These are phyloP conservation scores for Parathielavia hyrcaniae DNA, from an alignment of 495 filamentous ascomycete genomes.

Conservation along the genomic window DNA sequence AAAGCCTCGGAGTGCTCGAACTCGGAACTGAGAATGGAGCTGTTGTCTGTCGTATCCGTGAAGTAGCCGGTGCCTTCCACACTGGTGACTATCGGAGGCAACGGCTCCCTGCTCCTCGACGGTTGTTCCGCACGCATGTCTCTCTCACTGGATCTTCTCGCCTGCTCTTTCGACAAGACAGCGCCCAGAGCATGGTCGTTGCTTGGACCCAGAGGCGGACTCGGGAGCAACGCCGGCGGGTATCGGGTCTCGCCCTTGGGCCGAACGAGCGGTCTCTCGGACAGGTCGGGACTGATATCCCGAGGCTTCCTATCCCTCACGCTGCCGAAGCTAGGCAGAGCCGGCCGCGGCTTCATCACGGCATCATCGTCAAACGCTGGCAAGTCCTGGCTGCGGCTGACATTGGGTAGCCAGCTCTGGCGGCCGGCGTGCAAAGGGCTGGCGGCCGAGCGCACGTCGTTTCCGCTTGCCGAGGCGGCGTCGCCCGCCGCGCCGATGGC, in stretches of 20 bases:
- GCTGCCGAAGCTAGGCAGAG: conserved; percentile 79
- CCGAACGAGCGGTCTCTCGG: conserved; percentile 48
- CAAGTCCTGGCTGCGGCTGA: conserved; percentile 44
- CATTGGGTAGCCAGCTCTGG: conserved; percentile 49
- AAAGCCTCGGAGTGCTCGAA: conserved; percentile 12
- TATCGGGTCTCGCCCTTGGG: conserved; percentile 35
- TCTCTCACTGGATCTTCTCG: conserved; percentile 27
- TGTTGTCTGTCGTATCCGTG: conserved; percentile 39
- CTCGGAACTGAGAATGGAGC: conserved; percentile 18
- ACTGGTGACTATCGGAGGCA: conserved; percentile 61
- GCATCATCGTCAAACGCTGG: conserved; percentile 53
- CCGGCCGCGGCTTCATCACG: conserved; percentile 67
- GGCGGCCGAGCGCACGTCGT: conserved; percentile 42
- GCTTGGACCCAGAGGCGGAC: conserved; percentile 40
- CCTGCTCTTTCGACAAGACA: conserved; percentile 45
- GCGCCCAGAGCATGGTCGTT: conserved; percentile 60
- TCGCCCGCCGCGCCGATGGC: conserved; percentile 51
- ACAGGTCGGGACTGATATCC: conserved; percentile 26
- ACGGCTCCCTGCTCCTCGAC: conserved; percentile 49
- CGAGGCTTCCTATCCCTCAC: conserved; percentile 51
- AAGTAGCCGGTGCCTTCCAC: conserved; percentile 55
- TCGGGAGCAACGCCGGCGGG: conserved; percentile 18
- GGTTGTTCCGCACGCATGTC: conserved; percentile 42
- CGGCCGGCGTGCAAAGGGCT: conserved; percentile 49
- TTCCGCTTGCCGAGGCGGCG: conserved; percentile 48